Evolutionary conservation across 208 protist genomes (phyloP).

Genomic region (Trypanosoma brucei): DNA sequence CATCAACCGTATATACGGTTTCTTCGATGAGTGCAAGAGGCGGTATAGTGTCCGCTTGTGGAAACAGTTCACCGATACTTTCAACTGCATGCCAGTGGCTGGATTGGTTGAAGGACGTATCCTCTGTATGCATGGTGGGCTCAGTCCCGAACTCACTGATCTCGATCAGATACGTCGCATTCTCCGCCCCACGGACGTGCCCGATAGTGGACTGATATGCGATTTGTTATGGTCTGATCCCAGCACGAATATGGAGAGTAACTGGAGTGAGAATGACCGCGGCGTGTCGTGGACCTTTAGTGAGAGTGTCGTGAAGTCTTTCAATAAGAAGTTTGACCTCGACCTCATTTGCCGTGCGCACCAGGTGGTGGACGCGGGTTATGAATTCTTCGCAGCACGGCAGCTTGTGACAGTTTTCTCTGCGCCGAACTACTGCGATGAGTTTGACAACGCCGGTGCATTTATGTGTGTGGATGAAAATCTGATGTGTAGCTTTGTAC

Average conservation of each 20-base stretch:
- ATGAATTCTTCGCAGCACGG: constrained; percentile 98
- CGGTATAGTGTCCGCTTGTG: constrained; percentile 89
- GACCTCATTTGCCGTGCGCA: constrained; percentile 98
- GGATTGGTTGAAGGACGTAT: constrained; percentile 41
- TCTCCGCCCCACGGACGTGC: constrained; percentile 94
- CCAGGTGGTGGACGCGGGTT: constrained; percentile 96
- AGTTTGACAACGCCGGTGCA: constrained; percentile 98
- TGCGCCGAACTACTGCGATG: constrained; percentile 93
- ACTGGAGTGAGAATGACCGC: constrained; percentile 96
- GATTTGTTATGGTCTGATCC: constrained; percentile 98
- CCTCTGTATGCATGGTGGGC: constrained; percentile 56
- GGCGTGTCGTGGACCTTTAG: constrained; percentile 98
- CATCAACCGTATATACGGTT: constrained; percentile 98
- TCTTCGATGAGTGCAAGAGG: constrained; percentile 98
- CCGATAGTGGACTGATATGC: constrained; percentile 96
- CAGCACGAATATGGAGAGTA: constrained; percentile 71
- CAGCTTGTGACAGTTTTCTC: constrained; percentile 98
- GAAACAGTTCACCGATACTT: constrained; percentile 86
- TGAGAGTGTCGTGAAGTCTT: constrained; percentile 89
- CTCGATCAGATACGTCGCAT: constrained; percentile 92
- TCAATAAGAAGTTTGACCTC: constrained; percentile 94
- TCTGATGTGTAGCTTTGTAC: constrained; percentile 81
- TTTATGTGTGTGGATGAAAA: constrained; percentile 96
- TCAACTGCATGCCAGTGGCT: constrained; percentile 65
- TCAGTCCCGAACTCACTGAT: constrained; percentile 79